phyloP scores from a whole-genome alignment of 2,329 filamentous ascomycete species.

The Ceratocystis huliohia region DNA sequence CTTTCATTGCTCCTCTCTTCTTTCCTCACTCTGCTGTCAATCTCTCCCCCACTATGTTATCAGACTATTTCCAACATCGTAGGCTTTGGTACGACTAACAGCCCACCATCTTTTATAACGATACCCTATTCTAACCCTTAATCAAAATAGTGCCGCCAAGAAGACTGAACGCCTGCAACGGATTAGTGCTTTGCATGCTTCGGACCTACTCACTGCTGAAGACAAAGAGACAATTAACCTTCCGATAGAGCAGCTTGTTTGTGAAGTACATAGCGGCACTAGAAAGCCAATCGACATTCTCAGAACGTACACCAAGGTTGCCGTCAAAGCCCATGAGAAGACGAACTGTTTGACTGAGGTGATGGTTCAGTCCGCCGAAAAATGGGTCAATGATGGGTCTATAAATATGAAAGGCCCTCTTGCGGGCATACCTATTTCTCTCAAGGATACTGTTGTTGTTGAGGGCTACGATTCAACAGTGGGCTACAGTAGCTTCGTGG shows the following conservation, averaged over 20 bases:
- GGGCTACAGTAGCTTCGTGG: slow-evolving; percentile 61
- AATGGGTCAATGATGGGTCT: slow-evolving; percentile 47
- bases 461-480: slow-evolving; percentile 73
- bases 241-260: slow-evolving; percentile 65
- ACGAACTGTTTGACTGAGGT: slow-evolving; percentile 88
- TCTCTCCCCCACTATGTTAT: slow-evolving; percentile 12
- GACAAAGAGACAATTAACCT: slow-evolving; percentile 58
- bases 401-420: slow-evolving; percentile 68
- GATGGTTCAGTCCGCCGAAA: slow-evolving; percentile 64
- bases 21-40: background rate
- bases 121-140: background rate
- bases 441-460: slow-evolving; percentile 72
- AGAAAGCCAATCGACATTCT: slow-evolving; percentile 60
- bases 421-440: slow-evolving; percentile 72
- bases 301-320: slow-evolving; percentile 76
- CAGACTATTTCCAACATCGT: slow-evolving; percentile 22
- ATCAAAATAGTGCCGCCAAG: slow-evolving; percentile 40
- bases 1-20: background rate
- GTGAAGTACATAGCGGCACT: slow-evolving; percentile 58
- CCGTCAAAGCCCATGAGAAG: slow-evolving; percentile 67
- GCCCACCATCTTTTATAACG: background rate
- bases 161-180: slow-evolving; percentile 59
- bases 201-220: slow-evolving; percentile 46
- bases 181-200: slow-evolving; percentile 51
- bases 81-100: slow-evolving; percentile 27